Conservation (phyloP, 805 yeast genomes). For the Isabelozyma rhagii region DNA sequence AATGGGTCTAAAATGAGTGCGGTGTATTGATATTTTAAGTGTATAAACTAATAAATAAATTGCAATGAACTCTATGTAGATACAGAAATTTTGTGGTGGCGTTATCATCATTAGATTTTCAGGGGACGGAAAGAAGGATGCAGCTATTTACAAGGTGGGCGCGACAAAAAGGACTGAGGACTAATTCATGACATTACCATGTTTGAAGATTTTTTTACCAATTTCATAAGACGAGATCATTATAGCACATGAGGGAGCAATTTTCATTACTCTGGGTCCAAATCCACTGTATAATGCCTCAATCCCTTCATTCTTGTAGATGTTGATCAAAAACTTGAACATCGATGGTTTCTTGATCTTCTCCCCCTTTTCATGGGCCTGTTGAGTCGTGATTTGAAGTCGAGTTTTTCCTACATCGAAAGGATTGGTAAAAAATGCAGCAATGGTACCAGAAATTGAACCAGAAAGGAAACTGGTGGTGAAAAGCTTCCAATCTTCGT, state of each 20-base stretch:
- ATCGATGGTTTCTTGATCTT: conserved; percentile 45
- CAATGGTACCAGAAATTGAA: conserved; percentile 75
- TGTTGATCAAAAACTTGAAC: conserved; percentile 62
- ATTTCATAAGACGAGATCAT: conserved; percentile 96
- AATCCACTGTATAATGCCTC: conserved; percentile 84
- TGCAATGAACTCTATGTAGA: neutral
- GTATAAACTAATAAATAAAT: neutral
- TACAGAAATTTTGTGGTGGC: neutral
- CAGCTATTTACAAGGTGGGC: neutral
- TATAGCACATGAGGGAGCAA: conserved; percentile 97
- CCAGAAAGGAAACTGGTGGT: conserved; percentile 75
- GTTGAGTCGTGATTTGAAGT: conserved; percentile 58
- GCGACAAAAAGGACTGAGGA: neutral
- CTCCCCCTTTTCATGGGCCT: conserved; percentile 5
- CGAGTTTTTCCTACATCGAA: conserved; percentile 97
- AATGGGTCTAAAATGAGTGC: neutral
- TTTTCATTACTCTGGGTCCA: conserved; percentile 80
- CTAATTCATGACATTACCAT: conserved; percentile 10
- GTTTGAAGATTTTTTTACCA: conserved; percentile 57
- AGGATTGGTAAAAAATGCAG: conserved; percentile 88
- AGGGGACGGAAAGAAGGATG: neutral
- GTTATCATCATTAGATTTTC: neutral
- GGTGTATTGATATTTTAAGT: neutral
- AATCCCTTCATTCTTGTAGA: conserved; percentile 72
- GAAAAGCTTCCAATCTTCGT: conserved; percentile 45